These are phyloP conservation scores for Saccharum hybrid DNA, from an alignment of 202 grass and related monocot species.

Conservation along the genomic window DNA sequence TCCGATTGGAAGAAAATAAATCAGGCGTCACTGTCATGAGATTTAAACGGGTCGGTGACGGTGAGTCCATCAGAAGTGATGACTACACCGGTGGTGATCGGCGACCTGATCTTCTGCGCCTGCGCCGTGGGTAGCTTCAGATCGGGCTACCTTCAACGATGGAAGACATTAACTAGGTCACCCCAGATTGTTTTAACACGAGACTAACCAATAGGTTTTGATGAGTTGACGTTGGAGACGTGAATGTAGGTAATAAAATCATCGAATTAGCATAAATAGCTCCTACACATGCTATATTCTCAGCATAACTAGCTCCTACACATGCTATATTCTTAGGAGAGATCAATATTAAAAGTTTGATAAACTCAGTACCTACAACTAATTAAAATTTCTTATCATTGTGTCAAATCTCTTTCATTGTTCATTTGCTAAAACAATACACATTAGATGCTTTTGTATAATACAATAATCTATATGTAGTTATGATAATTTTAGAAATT, in stretches of 20 bases:
- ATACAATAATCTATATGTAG: no score
- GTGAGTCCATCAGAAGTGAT: not conserved
- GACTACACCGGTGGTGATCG: not conserved
- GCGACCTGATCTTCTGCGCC: conserved; percentile 28
- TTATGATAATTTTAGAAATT: no score
- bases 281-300: no score
- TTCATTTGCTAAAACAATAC: not conserved
- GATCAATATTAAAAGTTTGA: no score
- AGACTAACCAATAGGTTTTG: not conserved
- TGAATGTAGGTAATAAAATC: no score
- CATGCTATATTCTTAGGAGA: no score
- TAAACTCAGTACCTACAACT: no score
- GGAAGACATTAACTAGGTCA: no score
- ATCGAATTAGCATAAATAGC: no score
- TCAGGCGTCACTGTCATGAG: conserved; percentile 14
- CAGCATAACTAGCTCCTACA: no score
- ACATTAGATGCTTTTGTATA: not conserved
- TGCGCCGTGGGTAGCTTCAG: not conserved
- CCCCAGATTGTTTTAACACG: no score
- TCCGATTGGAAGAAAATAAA: conserved; percentile 23
- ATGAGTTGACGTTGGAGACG: not conserved
- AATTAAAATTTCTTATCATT: not conserved
- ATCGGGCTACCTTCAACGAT: no score
- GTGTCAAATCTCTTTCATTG: not conserved
- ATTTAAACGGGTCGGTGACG: conserved; percentile 45